Evolutionary conservation across 2,329 filamentous ascomycete species (phyloP).

Genomic region (Chalaropsis thielavioides): DNA sequence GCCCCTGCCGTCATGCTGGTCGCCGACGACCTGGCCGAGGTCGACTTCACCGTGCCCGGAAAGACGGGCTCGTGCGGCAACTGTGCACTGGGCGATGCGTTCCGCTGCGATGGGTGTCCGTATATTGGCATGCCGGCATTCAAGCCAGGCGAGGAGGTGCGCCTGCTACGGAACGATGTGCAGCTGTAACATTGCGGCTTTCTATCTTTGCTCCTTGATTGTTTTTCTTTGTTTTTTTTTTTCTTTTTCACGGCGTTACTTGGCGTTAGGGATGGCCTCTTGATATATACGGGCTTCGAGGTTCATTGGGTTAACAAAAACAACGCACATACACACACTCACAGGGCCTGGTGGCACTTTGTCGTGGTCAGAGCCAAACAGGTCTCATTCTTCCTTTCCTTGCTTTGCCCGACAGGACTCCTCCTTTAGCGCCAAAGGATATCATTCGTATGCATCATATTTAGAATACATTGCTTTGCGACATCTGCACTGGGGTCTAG

Average conservation of each 20-base stretch:
- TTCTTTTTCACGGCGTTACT: not conserved
- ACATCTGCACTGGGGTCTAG: not conserved
- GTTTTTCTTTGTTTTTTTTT: not conserved
- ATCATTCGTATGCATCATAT: constrained; percentile 4
- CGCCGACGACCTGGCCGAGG: constrained; percentile 66
- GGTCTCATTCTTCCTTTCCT: not conserved
- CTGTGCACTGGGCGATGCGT: constrained; percentile 84
- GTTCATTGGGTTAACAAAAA: not conserved
- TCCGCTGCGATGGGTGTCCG: constrained; percentile 57
- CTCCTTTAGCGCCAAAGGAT: not conserved
- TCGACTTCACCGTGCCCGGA: constrained; percentile 95
- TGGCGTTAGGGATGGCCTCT: not conserved
- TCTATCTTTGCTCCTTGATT: not conserved
- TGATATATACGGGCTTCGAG: not conserved
- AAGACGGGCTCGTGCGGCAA: constrained; percentile 92
- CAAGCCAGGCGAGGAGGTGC: constrained; percentile 90
- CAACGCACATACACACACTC: not conserved
- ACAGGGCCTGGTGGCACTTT: not conserved
- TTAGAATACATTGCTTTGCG: constrained; percentile 3
- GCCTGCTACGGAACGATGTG: constrained; percentile 69
- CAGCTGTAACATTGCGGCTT: constrained; percentile 45
- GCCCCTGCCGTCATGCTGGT: constrained; percentile 43
- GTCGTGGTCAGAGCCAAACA: not conserved
- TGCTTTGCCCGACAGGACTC: not conserved
- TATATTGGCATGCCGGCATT: constrained; percentile 90